Evolutionary conservation across 345 rosid genomes (phyloP).

Genomic region (Pistacia atlantica): DNA sequence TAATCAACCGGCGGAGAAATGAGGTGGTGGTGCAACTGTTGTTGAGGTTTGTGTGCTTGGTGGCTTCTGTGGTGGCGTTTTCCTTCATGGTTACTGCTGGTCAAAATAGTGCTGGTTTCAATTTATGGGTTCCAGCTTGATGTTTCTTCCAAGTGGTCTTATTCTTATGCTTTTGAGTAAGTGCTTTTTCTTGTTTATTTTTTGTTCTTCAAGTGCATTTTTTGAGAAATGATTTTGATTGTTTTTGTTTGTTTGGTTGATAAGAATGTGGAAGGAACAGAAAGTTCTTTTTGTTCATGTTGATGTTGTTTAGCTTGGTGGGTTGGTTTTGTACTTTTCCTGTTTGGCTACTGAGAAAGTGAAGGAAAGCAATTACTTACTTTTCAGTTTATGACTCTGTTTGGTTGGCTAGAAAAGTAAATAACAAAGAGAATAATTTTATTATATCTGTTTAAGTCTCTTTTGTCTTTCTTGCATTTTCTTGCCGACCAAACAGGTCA

Average conservation of each 20-base stretch:
- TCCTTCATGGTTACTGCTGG: slow-evolving; percentile 72
- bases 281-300: background rate
- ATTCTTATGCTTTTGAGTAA: slow-evolving; percentile 78
- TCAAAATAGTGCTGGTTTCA: slow-evolving; percentile 53
- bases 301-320: background rate
- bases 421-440: background rate
- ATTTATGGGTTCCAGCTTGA: slow-evolving; percentile 69
- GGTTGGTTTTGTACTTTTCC: background rate
- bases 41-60: slow-evolving; percentile 57
- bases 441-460: background rate
- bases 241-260: background rate
- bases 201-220: background rate
- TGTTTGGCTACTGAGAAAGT: slow-evolving; percentile 25
- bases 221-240: background rate
- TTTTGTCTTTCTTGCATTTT: background rate
- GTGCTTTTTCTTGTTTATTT: slow-evolving; percentile 6
- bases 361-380: background rate
- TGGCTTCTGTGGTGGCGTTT: slow-evolving; percentile 48
- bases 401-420: background rate
- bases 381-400: background rate
- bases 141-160: slow-evolving; percentile 72
- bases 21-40: slow-evolving; percentile 42
- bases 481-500: slow-evolving; percentile 19
- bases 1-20: slow-evolving; percentile 27
- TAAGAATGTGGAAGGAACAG: background rate